A percentile compares a stretch with the other conserved stretches of the same genome.
Conservation (phyloP, 176 grass and related monocot genomes). For the Thinopyrum elongatum region DNA sequence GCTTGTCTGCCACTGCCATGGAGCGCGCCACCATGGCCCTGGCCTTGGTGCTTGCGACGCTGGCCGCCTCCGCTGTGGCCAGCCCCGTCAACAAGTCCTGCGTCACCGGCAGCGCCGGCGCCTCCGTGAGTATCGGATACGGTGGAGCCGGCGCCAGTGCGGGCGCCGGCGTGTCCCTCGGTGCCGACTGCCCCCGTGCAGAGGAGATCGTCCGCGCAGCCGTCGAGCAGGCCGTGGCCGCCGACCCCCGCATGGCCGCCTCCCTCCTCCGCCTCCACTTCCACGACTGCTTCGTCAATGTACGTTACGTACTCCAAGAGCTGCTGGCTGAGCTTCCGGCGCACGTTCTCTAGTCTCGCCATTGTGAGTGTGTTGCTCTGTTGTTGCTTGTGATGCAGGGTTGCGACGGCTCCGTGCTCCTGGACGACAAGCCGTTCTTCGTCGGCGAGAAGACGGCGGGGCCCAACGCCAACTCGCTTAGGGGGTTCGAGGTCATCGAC, state of each 20-base stretch:
- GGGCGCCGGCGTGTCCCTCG: conserved; percentile 28
- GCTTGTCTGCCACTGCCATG: conserved; percentile 2
- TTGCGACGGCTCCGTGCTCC: conserved; percentile 82
- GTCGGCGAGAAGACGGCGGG: conserved; percentile 74
- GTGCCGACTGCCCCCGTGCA: conserved; percentile 48
- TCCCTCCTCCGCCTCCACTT: conserved; percentile 85
- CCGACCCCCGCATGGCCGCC: conserved; percentile 79
- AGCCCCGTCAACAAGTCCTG: conserved; percentile 48
- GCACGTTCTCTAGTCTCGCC: conserved; percentile 49
- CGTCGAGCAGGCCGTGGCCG: conserved; percentile 55
- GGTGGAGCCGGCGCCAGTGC: conserved; percentile 30
- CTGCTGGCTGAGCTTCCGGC: not conserved
- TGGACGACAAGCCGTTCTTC: conserved; percentile 64
- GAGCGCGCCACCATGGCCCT: not conserved
- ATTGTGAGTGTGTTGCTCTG: not conserved
- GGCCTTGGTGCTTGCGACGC: not conserved
- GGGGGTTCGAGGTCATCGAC: conserved; percentile 82
- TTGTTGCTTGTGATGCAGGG: conserved; percentile 35
- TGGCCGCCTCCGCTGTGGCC: not conserved
- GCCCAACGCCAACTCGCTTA: conserved; percentile 74
- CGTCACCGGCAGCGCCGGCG: conserved; percentile 29
- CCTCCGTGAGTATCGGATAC: conserved; percentile 36
- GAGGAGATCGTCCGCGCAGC: conserved; percentile 68
- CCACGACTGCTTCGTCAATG: conserved; percentile 89
- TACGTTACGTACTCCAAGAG: not conserved